Conservation (phyloP, 495 filamentous ascomycete species). For the Corynascus novoguineensis region DNA sequence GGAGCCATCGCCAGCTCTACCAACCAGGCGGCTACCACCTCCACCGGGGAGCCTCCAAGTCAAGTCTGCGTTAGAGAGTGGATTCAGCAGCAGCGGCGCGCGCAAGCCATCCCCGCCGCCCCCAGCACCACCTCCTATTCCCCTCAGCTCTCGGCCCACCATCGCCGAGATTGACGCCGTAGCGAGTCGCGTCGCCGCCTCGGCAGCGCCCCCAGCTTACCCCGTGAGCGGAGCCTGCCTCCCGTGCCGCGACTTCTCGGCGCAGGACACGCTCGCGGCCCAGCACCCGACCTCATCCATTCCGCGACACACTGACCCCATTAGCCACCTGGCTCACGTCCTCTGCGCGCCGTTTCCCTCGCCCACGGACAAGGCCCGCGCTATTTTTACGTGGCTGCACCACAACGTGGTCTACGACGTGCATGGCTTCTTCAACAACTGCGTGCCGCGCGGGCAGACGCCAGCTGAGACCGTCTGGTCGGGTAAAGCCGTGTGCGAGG, state of each 20-base stretch:
- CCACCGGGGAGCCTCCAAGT: slow-evolving; percentile 28
- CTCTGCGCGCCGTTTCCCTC: slow-evolving; percentile 77
- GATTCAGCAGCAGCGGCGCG: slow-evolving; percentile 17
- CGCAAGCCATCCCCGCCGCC: slow-evolving; percentile 13
- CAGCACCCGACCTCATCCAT: slow-evolving; percentile 66
- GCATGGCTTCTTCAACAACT: slow-evolving; percentile 65
- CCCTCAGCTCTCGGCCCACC: slow-evolving; percentile 41
- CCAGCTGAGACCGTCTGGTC: slow-evolving; percentile 60
- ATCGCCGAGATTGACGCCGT: slow-evolving; percentile 38
- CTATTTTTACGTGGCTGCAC: slow-evolving; percentile 91
- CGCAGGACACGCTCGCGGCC: slow-evolving; percentile 69
- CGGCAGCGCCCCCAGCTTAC: slow-evolving; percentile 24
- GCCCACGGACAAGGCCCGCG: slow-evolving; percentile 80
- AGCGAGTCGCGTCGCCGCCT: slow-evolving; percentile 24
- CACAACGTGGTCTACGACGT: slow-evolving; percentile 87
- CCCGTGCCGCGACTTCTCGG: slow-evolving; percentile 80
- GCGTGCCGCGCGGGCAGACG: slow-evolving; percentile 55
- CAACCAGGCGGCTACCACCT: slow-evolving; percentile 38
- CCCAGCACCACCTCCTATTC: slow-evolving; percentile 43
- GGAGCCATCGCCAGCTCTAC: slow-evolving; percentile 25
- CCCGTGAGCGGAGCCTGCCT: slow-evolving; percentile 49
- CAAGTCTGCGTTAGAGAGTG: slow-evolving; percentile 20
- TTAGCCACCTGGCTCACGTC: slow-evolving; percentile 64
- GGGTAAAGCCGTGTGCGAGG: slow-evolving; percentile 84
- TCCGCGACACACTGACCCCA: slow-evolving; percentile 56